Base-by-base conservation (phyloP, 768 basidiomycete species). In the Hortiboletus campestris region DNA sequence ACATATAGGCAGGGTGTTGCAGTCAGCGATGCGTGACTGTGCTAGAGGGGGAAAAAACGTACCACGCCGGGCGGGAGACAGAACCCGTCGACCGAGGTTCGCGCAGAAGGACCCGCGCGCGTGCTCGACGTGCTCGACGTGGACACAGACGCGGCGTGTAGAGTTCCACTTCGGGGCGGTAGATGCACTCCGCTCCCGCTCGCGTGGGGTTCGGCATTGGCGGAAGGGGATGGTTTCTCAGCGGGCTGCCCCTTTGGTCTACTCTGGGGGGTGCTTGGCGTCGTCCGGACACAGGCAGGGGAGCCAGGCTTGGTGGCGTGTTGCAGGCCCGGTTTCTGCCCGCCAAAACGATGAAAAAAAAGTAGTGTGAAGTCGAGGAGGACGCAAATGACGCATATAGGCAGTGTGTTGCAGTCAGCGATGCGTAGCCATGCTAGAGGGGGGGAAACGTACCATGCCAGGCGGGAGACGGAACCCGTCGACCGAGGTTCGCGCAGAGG, bases 381-480 rank as follows among this genome's bases (percentile, higher is more conserved):
- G 9, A 5, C 6, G 5, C 8, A 39, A 14, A 25, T 14, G 19
- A 34, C 38, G 42, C 57, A 62, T 59, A 59, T 45, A 63, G 4
- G 12, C 35, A 49, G 39, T 10, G 34, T 16, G 7, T 29, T 11
- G n/a, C 4, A 29, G 41, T 57, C 10, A 56, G 22, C 13, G 6
- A n/a, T 0, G 22, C 2, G 8, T 44, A 12, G 19, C 20, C 20
- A 19, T 20, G 34, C 46, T 20, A 2, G 16, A 55, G 13, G 22
- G 20, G 44, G 4, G 17, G 10, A 49, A 31, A 67, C 75, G 8
- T 59, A 82, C 82, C 69, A 75, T 67, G 22, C 76, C 79, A 46
- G 76, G 67, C 0, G 79, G 78, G 52, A 78, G 78, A 61, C 80
- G 74, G 60, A 80, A 84, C 2, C 80, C 80, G 28, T 81, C 81